These are phyloP conservation scores for Curvularia spicifera DNA, from an alignment of 2,329 filamentous ascomycete species.

Conservation along the genomic window DNA sequence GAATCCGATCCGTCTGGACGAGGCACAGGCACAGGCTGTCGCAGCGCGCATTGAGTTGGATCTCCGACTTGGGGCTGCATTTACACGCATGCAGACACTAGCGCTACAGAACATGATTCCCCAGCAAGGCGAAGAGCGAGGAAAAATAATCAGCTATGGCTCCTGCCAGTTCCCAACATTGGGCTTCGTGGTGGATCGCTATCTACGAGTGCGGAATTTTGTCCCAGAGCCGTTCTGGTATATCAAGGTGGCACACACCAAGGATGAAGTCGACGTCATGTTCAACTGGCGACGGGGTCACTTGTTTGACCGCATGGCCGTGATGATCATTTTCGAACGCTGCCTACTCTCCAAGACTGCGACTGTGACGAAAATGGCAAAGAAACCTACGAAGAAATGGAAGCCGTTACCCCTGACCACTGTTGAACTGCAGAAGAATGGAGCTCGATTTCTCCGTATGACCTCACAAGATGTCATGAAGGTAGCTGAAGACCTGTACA, in stretches of 20 bases:
- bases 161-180: conserved; percentile 97
- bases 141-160: conserved; percentile 79
- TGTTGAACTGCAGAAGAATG: conserved; percentile 95
- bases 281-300: conserved; percentile 84
- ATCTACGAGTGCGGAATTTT: conserved; percentile 92
- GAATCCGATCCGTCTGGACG: conserved; percentile 78
- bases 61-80: conserved; percentile 86
- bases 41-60: conserved; percentile 90
- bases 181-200: conserved; percentile 95
- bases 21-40: conserved; percentile 86
- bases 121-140: conserved; percentile 65
- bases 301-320: conserved; percentile 85
- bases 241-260: conserved; percentile 81
- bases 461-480: conserved; percentile 90
- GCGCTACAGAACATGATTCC: conserved; percentile 75
- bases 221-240: conserved; percentile 91
- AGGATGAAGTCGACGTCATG: conserved; percentile 77
- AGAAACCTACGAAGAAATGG: conserved; percentile 93
- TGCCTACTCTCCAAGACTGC: conserved; percentile 79
- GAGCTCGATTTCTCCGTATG: conserved; percentile 87
- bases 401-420: conserved; percentile 93
- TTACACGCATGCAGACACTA: conserved; percentile 85
- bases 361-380: conserved; percentile 81
- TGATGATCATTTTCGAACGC: conserved; percentile 82
- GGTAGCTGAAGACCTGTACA: conserved; percentile 84